phyloP scores from a whole-genome alignment of 495 filamentous ascomycete species.

The Aspergillus ostianus region DNA sequence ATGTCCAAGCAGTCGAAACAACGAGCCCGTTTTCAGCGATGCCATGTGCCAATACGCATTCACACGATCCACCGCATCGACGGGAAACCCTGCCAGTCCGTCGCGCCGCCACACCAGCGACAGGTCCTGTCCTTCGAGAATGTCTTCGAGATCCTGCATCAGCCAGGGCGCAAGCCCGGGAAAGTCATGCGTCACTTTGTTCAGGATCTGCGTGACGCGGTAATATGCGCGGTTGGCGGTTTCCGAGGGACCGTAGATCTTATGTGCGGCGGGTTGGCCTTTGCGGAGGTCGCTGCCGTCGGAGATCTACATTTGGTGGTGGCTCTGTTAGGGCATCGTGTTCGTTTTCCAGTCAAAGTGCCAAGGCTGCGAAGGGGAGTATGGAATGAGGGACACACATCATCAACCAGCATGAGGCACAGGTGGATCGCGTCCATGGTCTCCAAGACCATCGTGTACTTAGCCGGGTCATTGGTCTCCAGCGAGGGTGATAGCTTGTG shows the following conservation, averaged over 20 bases:
- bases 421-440: slow-evolving; percentile 34
- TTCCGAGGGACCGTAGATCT: slow-evolving; percentile 29
- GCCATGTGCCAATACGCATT: slow-evolving; percentile 20
- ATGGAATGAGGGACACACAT: slow-evolving; percentile 14
- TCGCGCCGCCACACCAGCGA: slow-evolving; percentile 35
- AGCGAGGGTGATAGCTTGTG: slow-evolving; percentile 24
- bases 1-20: slow-evolving; percentile 25
- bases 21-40: slow-evolving; percentile 22
- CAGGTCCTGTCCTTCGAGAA: slow-evolving; percentile 32
- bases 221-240: slow-evolving; percentile 33
- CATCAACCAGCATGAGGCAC: slow-evolving; percentile 35
- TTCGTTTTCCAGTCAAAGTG: not conserved
- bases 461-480: slow-evolving; percentile 18
- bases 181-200: slow-evolving; percentile 15
- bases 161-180: slow-evolving; percentile 23
- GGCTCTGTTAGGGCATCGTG: not conserved
- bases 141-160: slow-evolving; percentile 26
- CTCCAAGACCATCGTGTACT: slow-evolving; percentile 26
- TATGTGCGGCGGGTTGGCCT: slow-evolving; percentile 29
- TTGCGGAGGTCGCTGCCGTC: slow-evolving; percentile 31
- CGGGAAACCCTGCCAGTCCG: slow-evolving; percentile 20
- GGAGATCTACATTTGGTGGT: slow-evolving; percentile 14
- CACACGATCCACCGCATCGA: slow-evolving; percentile 8
- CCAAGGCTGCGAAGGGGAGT: not conserved
- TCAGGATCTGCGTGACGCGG: slow-evolving; percentile 24